phyloP scores from a whole-genome alignment of 192 early-diverging fungal species.

The Entomortierella lignicola region DNA sequence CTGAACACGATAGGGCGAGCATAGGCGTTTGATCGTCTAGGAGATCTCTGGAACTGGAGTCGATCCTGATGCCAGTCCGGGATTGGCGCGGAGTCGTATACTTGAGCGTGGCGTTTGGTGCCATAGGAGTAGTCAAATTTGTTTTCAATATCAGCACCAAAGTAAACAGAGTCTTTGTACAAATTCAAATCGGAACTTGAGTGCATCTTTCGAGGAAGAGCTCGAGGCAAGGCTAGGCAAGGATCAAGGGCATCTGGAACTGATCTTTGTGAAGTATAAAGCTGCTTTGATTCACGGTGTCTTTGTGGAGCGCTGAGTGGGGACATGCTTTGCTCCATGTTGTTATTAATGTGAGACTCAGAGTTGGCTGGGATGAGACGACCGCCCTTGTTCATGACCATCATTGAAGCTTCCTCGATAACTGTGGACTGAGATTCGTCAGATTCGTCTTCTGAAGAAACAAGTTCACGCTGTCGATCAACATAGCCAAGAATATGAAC shows the following conservation, averaged over 20 bases:
- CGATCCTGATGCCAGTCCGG: conserved; percentile 2
- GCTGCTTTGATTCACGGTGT: background rate
- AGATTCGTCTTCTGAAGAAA: conserved; percentile 30
- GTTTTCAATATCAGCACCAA: background rate
- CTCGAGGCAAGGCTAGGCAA: conserved; percentile 39
- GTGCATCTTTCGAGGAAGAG: conserved; percentile 11
- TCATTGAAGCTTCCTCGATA: background rate
- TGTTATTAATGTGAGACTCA: too few relatives aligned
- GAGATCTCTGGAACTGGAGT: too few relatives aligned
- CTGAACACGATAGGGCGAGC: background rate
- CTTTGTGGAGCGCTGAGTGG: background rate
- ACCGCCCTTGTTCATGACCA: background rate
- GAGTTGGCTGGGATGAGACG: background rate
- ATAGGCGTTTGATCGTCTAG: background rate
- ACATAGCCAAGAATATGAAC: conserved; percentile 40
- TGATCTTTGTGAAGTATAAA: background rate
- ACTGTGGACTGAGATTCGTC: background rate
- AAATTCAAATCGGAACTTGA: background rate
- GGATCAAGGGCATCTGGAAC: conserved; percentile 18
- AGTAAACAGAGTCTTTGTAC: conserved; percentile 17
- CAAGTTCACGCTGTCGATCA: conserved; percentile 37
- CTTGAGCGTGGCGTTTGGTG: background rate
- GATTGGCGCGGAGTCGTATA: background rate
- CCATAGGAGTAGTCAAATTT: background rate
- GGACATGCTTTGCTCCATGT: background rate